Base-by-base conservation (phyloP, 495 filamentous ascomycete genomes). In the Usnea hakonensis region DNA sequence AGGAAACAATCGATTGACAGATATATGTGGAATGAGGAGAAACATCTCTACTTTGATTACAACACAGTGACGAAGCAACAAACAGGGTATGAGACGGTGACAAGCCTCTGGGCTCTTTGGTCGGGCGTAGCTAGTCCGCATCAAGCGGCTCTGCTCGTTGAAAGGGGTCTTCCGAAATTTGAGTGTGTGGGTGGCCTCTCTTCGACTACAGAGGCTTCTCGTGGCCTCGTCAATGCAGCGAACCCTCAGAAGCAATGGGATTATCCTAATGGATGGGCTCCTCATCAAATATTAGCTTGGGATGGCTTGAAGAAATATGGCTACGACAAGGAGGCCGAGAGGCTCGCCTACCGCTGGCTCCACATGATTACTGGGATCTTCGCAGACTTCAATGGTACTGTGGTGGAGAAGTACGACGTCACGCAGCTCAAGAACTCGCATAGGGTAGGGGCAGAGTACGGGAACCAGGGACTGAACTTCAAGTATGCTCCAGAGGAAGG, bases 391-490 rank as follows among this genome's bases (percentile, higher is more conserved):
- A 96, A 97, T 68, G 94, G 94, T 26, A 90, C 96, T 35, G 91
- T 98, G 23, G 94, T 97, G 1, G 94, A 98, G 77, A 98, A 98
- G 73, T 98, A 98, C 76, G 89, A 98, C 74, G 94, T 98, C 52
- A 97, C 94, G 53, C 77, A 90, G 57, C 85, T 85, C 28, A 83
- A 91, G 65, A 90, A 93, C 67, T 90, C 94, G 32, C 94, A 97
- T 71, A 85, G 87, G 28, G 94, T 98, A 10, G 88, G 90, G 70
- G 94, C 94, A 61, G 94, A 98, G 74, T 98, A 98, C 71, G 94
- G 94, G 3, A 98, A 98, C 70, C 94, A 98, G 72, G 94, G 94
- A 1, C 73, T 85, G 26, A 89, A 95, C 68, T 96, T 98, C 80
- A 93, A 91, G 73, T 92, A 92, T 36, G 93, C 93, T 60, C 88